Evolutionary conservation across 2,329 filamentous ascomycete species (phyloP).

Genomic region (Mycosphaerella arachidis): DNA sequence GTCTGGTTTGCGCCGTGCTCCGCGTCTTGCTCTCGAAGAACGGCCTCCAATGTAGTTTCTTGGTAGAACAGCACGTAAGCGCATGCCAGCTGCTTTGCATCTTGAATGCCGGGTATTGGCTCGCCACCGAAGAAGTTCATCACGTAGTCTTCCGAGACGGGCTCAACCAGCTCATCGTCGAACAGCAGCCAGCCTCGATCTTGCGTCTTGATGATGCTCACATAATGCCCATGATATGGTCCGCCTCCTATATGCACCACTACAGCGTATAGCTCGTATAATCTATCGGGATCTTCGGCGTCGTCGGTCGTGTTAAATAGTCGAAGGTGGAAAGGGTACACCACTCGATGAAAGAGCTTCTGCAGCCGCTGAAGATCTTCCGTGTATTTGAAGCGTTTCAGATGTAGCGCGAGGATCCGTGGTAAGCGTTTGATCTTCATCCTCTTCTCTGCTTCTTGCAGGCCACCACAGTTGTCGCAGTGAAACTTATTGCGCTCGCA

Average conservation of each 20-base stretch:
- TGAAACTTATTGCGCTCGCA: constrained; percentile 99
- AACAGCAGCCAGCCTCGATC: constrained; percentile 95
- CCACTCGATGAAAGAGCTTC: constrained; percentile 93
- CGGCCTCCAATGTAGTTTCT: constrained; percentile 69
- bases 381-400: constrained; percentile 98
- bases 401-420: constrained; percentile 82
- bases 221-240: constrained; percentile 95
- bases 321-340: constrained; percentile 93
- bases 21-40: constrained; percentile 74
- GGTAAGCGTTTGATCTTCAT: constrained; percentile 98
- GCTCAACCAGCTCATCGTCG: constrained; percentile 97
- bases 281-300: constrained; percentile 82
- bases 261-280: constrained; percentile 96
- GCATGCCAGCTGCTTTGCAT: constrained; percentile 68
- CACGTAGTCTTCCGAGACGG: constrained; percentile 93
- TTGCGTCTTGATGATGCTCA: constrained; percentile 95
- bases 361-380: constrained; percentile 90
- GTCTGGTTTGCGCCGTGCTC: constrained; percentile 58
- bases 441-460: constrained; percentile 96
- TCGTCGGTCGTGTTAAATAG: constrained; percentile 98
- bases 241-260: constrained; percentile 96
- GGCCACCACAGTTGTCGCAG: constrained; percentile 90
- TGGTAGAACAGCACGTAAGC: constrained; percentile 98
- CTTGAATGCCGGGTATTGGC: constrained; percentile 35
- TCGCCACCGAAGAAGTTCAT: constrained; percentile 96